A percentile compares a stretch with the other conserved stretches of the same genome.
Evolutionary conservation across 106 monocot species (phyloP).

Genomic region (Phalaenopsis aphrodite): DNA sequence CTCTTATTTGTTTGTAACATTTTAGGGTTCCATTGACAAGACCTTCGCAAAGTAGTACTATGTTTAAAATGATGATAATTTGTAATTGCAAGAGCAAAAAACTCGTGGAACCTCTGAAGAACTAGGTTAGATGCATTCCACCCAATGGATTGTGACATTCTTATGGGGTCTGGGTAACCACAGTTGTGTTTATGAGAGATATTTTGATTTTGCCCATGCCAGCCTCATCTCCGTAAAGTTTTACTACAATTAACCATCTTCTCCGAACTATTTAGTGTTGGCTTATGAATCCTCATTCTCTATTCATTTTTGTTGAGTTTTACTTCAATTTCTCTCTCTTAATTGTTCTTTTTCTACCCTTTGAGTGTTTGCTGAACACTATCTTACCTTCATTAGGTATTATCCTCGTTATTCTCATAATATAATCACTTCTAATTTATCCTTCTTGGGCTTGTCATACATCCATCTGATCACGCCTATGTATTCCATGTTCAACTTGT

Average conservation of each 20-base stretch:
- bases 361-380: not conserved
- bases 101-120: not conserved
- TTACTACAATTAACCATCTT: not conserved
- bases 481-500: not conserved
- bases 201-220: too few species aligned
- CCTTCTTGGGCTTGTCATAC: not conserved
- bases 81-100: not conserved
- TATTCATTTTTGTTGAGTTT: not conserved
- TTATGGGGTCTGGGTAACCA: too few species aligned
- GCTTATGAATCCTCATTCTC: not conserved
- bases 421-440: not conserved
- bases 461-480: not conserved
- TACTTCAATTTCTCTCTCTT: not conserved
- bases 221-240: too few species aligned
- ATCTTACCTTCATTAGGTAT: not conserved
- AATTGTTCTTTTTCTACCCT: not conserved
- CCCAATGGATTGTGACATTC: too few species aligned
- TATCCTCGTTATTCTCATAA: not conserved
- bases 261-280: not conserved
- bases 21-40: not conserved
- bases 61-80: not conserved
- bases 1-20: not conserved
- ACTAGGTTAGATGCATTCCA: not conserved
- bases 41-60: not conserved
- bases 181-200: too few species aligned